A percentile compares a stretch with the other conserved stretches of the same genome.
phyloP scores from a whole-genome alignment of 2,329 filamentous ascomycete genomes.

The Aphanocladium album region DNA sequence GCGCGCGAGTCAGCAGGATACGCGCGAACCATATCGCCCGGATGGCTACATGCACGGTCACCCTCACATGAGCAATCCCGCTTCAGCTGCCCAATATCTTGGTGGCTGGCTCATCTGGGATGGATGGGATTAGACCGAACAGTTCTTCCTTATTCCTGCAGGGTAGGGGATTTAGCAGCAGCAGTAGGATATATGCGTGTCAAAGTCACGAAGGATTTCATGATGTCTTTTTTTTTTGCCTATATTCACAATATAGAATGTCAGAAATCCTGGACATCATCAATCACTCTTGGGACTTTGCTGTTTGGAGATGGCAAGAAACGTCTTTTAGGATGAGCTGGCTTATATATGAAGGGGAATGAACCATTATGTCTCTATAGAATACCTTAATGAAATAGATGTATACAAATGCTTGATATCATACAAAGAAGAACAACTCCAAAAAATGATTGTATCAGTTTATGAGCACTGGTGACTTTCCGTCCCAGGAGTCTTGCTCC shows the following conservation, averaged over 20 bases:
- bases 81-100: conserved; percentile 24
- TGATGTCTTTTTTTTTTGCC: too few relatives aligned
- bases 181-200: too few relatives aligned
- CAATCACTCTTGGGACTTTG: not conserved
- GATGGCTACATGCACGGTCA: conserved; percentile 26
- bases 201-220: too few relatives aligned
- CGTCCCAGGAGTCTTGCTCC: conserved; percentile 36
- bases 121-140: conserved; percentile 29
- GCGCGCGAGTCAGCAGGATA: conserved; percentile 14
- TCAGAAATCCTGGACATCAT: not conserved
- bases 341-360: not conserved
- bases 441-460: conserved; percentile 24
- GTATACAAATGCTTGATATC: not conserved
- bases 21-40: conserved; percentile 19
- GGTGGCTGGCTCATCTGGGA: conserved; percentile 37
- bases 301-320: not conserved
- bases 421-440: too few relatives aligned
- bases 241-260: too few relatives aligned
- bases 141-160: not conserved
- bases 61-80: conserved; percentile 23
- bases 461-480: conserved; percentile 41
- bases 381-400: not conserved
- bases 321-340: not conserved
- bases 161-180: not conserved
- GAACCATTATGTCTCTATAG: not conserved